Percentiles rank a stretch among this genome's conserved stretches.
These are phyloP conservation scores for Aleurites moluccanus DNA, from an alignment of 441 rosid genomes.

Conservation along the genomic window DNA sequence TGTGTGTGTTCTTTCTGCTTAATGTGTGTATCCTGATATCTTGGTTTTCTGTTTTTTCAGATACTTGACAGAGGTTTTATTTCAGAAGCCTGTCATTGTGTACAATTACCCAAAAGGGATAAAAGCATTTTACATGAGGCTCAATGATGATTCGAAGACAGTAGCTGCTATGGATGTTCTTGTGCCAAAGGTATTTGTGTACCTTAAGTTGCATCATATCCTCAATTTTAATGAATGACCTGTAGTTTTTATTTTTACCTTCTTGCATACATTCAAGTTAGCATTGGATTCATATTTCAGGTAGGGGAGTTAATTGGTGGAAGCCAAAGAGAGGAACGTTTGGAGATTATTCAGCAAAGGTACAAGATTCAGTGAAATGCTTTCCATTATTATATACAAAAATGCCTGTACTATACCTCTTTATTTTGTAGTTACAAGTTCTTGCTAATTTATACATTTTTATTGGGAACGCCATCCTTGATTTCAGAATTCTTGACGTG, in stretches of 20 bases:
- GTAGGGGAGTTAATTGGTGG: conserved; percentile 85
- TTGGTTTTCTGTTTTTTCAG: conserved; percentile 37
- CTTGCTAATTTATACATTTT: conserved; percentile 4
- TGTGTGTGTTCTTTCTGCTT: conserved; percentile 4
- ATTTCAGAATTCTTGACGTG: conserved; percentile 58
- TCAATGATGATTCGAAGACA: conserved; percentile 83
- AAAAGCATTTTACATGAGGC: conserved; percentile 95
- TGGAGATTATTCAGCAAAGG: conserved; percentile 54
- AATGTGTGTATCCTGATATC: conserved; percentile 13
- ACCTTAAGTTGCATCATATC: neutral
- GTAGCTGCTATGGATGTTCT: conserved; percentile 99
- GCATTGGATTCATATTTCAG: conserved; percentile 26
- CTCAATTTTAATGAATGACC: neutral
- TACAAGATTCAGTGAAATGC: conserved; percentile 19
- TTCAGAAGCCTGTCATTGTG: conserved; percentile 87
- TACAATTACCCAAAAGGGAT: conserved; percentile 94
- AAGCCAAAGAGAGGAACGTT: conserved; percentile 83
- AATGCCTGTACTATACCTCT: neutral
- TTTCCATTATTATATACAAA: neutral
- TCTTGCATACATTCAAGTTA: neutral
- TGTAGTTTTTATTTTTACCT: neutral
- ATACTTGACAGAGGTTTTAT: conserved; percentile 80
- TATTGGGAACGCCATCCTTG: neutral
- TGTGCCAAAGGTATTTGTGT: conserved; percentile 72
- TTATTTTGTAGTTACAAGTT: neutral